A percentile compares a stretch with the other conserved stretches of the same genome.
phyloP scores from a whole-genome alignment of 2,329 filamentous ascomycete species.

The Orbilia javanica region DNA sequence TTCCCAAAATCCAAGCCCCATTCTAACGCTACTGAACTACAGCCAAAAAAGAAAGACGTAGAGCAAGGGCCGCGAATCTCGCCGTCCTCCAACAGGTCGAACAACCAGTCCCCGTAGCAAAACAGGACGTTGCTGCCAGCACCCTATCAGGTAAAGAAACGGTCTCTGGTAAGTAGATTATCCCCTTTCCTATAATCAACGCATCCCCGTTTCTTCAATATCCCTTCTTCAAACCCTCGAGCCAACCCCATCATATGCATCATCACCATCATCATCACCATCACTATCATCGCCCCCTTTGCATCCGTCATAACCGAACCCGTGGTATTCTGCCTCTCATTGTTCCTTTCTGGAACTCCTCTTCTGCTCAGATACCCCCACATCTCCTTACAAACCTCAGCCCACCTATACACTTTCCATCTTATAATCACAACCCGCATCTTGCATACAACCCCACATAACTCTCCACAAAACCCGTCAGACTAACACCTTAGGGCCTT shows the following conservation, averaged over 20 bases:
- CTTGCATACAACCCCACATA: neutral
- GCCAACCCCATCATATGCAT: too few relatives aligned
- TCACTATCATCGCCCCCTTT: neutral
- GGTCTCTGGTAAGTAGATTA: neutral
- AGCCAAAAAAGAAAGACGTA: conserved; percentile 48
- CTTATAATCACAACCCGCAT: neutral
- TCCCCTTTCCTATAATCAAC: neutral
- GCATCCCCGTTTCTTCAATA: neutral
- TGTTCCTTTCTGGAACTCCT: neutral
- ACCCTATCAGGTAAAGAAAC: neutral
- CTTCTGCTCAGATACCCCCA: neutral
- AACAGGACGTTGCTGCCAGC: neutral
- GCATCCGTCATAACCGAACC: neutral
- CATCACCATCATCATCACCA: too few relatives aligned
- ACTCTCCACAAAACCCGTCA: too few relatives aligned
- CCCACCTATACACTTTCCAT: neutral
- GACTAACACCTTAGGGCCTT: neutral
- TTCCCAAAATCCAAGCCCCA: neutral
- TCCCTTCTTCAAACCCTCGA: neutral
- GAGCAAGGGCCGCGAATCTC: conserved; percentile 21
- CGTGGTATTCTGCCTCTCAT: neutral
- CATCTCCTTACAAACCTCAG: too few relatives aligned
- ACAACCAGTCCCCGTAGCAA: neutral
- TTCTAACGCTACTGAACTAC: neutral
- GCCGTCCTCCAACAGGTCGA: conserved; percentile 3